phyloP scores from a whole-genome alignment of 2,329 filamentous ascomycete genomes.

The Neodidymelliopsis sp. region DNA sequence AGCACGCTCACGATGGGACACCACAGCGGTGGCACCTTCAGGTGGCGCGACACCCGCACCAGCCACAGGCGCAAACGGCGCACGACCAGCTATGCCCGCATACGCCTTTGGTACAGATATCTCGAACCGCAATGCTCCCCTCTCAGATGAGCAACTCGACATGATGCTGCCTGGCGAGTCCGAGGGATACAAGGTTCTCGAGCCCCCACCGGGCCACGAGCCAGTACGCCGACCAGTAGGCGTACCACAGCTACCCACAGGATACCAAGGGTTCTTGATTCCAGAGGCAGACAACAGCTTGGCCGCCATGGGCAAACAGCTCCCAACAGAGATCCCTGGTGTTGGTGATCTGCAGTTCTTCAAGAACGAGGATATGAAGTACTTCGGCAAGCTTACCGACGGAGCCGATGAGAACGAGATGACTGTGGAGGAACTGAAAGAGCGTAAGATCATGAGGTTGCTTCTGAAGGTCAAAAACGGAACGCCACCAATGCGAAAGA shows the following conservation, averaged over 20 bases:
- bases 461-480: conserved; percentile 99
- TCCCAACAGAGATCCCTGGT: conserved; percentile 94
- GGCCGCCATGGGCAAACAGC: conserved; percentile 78
- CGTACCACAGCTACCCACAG: conserved; percentile 76
- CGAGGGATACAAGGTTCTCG: conserved; percentile 91
- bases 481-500: conserved; percentile 98
- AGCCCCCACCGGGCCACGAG: conserved; percentile 90
- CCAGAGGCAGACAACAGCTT: conserved; percentile 89
- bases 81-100: conserved; percentile 54
- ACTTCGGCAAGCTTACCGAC: conserved; percentile 97
- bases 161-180: conserved; percentile 86
- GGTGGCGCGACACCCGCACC: conserved; percentile 34
- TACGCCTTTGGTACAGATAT: conserved; percentile 81
- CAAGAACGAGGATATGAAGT: conserved; percentile 98
- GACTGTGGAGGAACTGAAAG: conserved; percentile 94
- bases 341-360: conserved; percentile 97
- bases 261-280: conserved; percentile 88
- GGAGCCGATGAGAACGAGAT: conserved; percentile 90
- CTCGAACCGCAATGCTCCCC: conserved; percentile 76
- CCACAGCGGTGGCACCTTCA: conserved; percentile 36
- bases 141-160: conserved; percentile 95
- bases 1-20: conserved; percentile 47
- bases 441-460: conserved; percentile 97
- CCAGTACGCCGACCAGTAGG: conserved; percentile 76
- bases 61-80: conserved; percentile 27